Percentiles rank a stretch among this genome's conserved stretches.
phyloP scores from a whole-genome alignment of 1,284 basidiomycete genomes.

The Malassezia dermatis region DNA sequence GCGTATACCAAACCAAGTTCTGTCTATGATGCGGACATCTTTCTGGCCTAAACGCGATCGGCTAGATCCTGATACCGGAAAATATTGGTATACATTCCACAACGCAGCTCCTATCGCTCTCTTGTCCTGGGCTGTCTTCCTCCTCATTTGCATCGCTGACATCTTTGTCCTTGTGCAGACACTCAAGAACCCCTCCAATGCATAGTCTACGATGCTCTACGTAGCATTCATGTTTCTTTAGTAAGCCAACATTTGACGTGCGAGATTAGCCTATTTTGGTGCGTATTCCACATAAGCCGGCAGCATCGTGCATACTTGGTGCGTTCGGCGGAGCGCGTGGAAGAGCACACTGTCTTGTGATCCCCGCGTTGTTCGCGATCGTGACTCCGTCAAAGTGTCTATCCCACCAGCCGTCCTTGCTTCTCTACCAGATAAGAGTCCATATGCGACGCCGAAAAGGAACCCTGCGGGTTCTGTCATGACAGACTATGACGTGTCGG shows the following conservation, averaged over 20 bases:
- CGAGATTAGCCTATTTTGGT: neutral
- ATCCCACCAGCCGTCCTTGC: neutral
- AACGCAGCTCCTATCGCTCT: neutral
- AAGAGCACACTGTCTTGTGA: neutral
- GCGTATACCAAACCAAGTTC: neutral
- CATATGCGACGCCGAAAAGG: neutral
- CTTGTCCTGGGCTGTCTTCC: constrained; percentile 12
- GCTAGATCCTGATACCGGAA: neutral
- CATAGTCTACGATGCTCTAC: neutral
- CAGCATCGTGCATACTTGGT: neutral
- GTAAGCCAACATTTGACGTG: neutral
- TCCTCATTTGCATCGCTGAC: constrained; percentile 15
- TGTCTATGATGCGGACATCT: neutral
- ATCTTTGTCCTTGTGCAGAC: constrained; percentile 8
- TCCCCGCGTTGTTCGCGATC: neutral
- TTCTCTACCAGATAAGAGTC: neutral
- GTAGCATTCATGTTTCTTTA: neutral
- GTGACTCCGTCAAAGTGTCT: constrained; percentile 9
- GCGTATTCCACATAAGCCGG: neutral
- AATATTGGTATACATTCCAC: constrained; percentile 5
- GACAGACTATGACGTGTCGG: constrained; percentile 5
- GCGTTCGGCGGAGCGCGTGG: neutral
- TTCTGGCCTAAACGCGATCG: neutral
- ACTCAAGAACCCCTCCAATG: constrained; percentile 9
- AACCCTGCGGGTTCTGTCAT: neutral